Percentiles rank a stretch among this genome's conserved stretches.
Evolutionary conservation across 208 protist genomes (phyloP).

Genomic region (Zelonia costaricensis): DNA sequence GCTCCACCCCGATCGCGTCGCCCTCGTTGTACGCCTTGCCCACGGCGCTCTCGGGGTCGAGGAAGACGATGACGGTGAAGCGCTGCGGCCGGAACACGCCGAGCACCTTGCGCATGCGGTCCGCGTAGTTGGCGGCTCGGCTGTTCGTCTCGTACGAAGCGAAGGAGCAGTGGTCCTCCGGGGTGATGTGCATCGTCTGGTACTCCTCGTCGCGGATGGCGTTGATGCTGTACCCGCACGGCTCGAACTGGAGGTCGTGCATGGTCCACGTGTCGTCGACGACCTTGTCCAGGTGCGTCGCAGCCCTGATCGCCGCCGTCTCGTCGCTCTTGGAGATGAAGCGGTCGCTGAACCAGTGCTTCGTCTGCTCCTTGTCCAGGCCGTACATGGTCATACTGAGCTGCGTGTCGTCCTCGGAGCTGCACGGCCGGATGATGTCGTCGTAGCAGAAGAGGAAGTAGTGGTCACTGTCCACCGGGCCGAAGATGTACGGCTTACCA

Average conservation of each 20-base stretch:
- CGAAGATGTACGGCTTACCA: conserved; percentile 89
- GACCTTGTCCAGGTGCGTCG: conserved; percentile 71
- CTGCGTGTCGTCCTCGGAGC: conserved; percentile 74
- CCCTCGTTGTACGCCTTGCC: conserved; percentile 63
- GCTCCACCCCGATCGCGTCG: conserved; percentile 74
- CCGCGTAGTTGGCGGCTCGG: conserved; percentile 58
- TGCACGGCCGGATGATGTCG: conserved; percentile 75
- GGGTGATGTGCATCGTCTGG: conserved; percentile 96
- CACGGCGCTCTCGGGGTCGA: conserved; percentile 78
- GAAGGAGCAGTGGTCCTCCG: conserved; percentile 93
- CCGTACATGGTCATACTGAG: conserved; percentile 93
- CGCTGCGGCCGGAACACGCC: conserved; percentile 77
- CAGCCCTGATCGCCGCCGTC: conserved; percentile 67
- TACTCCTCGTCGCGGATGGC: conserved; percentile 86
- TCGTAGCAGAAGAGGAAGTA: conserved; percentile 94
- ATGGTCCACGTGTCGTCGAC: conserved; percentile 78
- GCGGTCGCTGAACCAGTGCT: conserved; percentile 81
- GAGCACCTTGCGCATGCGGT: conserved; percentile 63
- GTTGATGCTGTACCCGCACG: conserved; percentile 96
- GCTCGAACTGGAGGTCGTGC: conserved; percentile 92
- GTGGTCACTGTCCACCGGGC: conserved; percentile 90
- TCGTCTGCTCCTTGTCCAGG: conserved; percentile 73
- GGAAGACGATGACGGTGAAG: conserved; percentile 87
- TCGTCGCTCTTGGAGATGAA: conserved; percentile 66
- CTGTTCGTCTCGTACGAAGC: conserved; percentile 95